Evolutionary conservation across 2,329 filamentous ascomycete genomes (phyloP), one percentile per base, ranked within the genome.

Genomic region (Penicillium digitatum): DNA sequence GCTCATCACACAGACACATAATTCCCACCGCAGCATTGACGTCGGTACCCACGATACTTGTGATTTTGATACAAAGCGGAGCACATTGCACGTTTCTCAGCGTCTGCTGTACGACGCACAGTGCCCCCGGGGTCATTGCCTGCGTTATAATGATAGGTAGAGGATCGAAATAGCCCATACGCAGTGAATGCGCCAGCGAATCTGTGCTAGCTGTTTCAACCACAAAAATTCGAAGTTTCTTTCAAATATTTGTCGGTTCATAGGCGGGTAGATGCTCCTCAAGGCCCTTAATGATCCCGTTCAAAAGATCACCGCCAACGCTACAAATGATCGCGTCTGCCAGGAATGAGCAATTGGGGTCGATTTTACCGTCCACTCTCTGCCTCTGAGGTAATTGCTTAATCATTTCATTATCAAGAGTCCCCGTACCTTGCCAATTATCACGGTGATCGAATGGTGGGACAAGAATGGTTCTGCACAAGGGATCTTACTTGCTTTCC

Each of bases 21-120:
- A 87, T 87, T 5, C 85, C 90, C 73, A 84, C 81, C 24, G 88
- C 89, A 1, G 92, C 90, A 66, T 93, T 88, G 2, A 83, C 84
- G 66, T 94, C 89, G 1, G 78, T 80, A 2, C 90, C 77, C 0
- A 89, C 86, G 11, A 82, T 72, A 61, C 81, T 85, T 3, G 74
- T 74, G 22, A 87, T 81, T 31, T 78, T 74, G 32, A 72, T 45
- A 1, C 70, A 69, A 1, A 58, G 27, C 7, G 69, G 70, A 16
- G 75, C 72, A 39, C 69, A 69, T 47, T 75, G 72, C 0, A 80
- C 84, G 72, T 87, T 84, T 59, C 83, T 80, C 70, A 87, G 87
- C 0, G 87, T 82, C 64, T 81, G 77, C 37, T 80, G 73, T 3
- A 86, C 83, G 3, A 94, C 88, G 24, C 79, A 77, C 2, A 80